Percentiles rank a stretch among this genome's conserved stretches.
These are phyloP conservation scores for Clavispora santaluciae DNA, from an alignment of 805 yeast genomes.

Conservation along the genomic window DNA sequence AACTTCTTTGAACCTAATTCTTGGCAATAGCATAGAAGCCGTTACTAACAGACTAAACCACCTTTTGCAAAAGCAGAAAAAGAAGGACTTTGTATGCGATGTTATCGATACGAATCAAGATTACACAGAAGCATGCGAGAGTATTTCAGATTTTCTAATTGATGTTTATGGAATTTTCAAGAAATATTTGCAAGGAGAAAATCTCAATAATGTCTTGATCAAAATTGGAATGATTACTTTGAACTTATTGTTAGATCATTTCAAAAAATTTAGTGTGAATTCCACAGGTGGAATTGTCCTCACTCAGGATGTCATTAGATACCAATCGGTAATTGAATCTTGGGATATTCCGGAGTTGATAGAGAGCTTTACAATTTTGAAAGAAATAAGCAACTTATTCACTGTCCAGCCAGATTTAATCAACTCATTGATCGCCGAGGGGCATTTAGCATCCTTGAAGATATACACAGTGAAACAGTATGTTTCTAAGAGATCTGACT, in stretches of 20 bases:
- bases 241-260: constrained; percentile 61
- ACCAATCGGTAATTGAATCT: constrained; percentile 60
- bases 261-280: constrained; percentile 68
- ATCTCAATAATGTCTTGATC: constrained; percentile 46
- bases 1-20: constrained; percentile 56
- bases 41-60: constrained; percentile 45
- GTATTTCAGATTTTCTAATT: constrained; percentile 49
- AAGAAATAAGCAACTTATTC: constrained; percentile 79
- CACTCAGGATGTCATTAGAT: constrained; percentile 77
- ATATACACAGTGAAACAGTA: constrained; percentile 60
- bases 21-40: constrained; percentile 54
- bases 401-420: constrained; percentile 79
- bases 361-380: constrained; percentile 61
- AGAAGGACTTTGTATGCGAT: constrained; percentile 59
- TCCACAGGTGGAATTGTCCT: constrained; percentile 79
- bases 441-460: constrained; percentile 65
- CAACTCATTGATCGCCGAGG: constrained; percentile 75
- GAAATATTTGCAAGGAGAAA: constrained; percentile 33
- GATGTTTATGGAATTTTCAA: constrained; percentile 37
- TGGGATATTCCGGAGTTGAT: constrained; percentile 62
- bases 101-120: constrained; percentile 39
- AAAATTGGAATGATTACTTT: constrained; percentile 58
- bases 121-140: constrained; percentile 69
- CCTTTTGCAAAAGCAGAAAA: constrained; percentile 59
- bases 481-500: constrained; percentile 66